Evolutionary conservation across 768 basidiomycete species (phyloP), one percentile per base, ranked within the genome.

Genomic region (Clitopilus hobsonii): DNA sequence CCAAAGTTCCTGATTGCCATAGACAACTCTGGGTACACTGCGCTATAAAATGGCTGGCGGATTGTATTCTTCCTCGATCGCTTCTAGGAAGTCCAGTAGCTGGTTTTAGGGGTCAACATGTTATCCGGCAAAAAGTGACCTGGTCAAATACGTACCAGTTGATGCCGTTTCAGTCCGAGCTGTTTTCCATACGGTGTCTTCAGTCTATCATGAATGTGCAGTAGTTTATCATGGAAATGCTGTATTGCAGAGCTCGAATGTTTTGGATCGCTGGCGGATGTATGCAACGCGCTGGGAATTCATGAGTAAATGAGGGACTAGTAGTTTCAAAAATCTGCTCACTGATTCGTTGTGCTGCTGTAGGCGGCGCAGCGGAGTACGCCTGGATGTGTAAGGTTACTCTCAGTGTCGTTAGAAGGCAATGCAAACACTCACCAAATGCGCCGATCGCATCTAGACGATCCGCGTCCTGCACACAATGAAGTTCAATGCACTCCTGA

Each of bases 171-270:
- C 56, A 79, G 75, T 22, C 90, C 92, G 67, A 92, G 70, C 54
- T 66, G 63, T 63, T 79, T 85, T 3, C 90, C 94, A 2, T 78
- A 77, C 7, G 74, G 79, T 0, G 93, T 96, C 73, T 94, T 95
- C 58, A 95, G 81, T 57, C 82, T 74, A 47, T 82, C 83, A 36
- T 73, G 76, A 55, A 96, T 89, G 54, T 83, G 80, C 24, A 95
- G 67, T 28, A 96, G 77, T 69, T 95, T 96, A 61, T 93, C 90
- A 60, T 92, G 72, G 65, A 95, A 96, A 64, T 96, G 94, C 55
- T 83, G 80, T 24, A 94, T 83, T 4, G 90, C 85, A 0, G 85
- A 84, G 24, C 69, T 61, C 3, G 69, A 63, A 20, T 68, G 62
- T 14, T 69, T 72, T 49, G 78, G 69, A 60, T 85, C 77, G 38